Base-by-base conservation (phyloP, 208 protist genomes). In the Trypanosomatidae sp. region DNA sequence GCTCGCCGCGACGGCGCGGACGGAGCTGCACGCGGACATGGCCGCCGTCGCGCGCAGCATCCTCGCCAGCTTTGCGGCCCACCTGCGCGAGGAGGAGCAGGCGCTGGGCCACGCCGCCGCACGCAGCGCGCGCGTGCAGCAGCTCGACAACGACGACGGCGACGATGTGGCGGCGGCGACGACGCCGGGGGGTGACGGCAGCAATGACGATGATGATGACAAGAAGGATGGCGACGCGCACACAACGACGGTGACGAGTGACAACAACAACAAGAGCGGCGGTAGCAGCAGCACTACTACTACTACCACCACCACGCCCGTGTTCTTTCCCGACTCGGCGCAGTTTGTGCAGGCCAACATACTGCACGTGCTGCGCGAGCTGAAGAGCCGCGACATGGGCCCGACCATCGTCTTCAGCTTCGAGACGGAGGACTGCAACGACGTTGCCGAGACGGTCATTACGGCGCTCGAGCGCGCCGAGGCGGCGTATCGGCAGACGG, bases 321-420 rank as follows among this genome's bases (percentile, higher is more conserved):
- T 55, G 13, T 49, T 62, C 20, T 90, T 90, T 53, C 82, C 81
- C 1, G 72, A 82, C 48, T 88, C 87, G 13, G 66, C 78, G 43
- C 66, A 88, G 49, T 94, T 81, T 66, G 78, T 92, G 28, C 58
- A 54, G 6, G 58, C 68, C 33, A 70, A 90, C 60, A 79, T 92
- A 13, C 81, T 91, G 47, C 78, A 68, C 56, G 66, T 96, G n/a
- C 56, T 96, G 57, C 62, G 79, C n/a, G 74, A 90, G 63, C 59
- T 94, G n/a, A 75, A 77, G 51, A 61, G 61, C 19, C 64, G 80
- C 16, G 66, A 94, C 33, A 85, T 94, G 73, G 77, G 87, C 13
- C 91, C 91, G 21, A 77, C 67, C 11, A 87, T 96, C 53, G 78
- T 94, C 42, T 96, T 96, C 63, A 82, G 57, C 50, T 93, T 96